A percentile compares a stretch with the other conserved stretches of the same genome.
Evolutionary conservation across 306 rosid species (phyloP).

Genomic region (Trifolium repens): DNA sequence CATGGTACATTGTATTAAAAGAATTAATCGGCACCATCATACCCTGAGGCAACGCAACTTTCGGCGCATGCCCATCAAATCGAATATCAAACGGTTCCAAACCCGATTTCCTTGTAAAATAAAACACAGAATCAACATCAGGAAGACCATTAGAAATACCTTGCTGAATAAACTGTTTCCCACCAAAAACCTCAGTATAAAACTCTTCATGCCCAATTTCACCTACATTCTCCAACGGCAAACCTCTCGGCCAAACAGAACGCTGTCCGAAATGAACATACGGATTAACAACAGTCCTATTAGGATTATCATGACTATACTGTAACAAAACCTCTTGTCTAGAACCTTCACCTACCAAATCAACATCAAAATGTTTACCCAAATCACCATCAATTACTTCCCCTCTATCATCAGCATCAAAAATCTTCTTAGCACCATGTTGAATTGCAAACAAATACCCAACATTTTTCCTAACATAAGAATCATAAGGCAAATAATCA

Average conservation of each 20-base stretch:
- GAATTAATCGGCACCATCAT: slow-evolving; percentile 89
- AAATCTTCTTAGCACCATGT: slow-evolving; percentile 92
- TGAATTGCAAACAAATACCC: slow-evolving; percentile 96
- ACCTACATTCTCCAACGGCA: slow-evolving; percentile 93
- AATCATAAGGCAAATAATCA: slow-evolving; percentile 84
- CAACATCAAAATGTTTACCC: slow-evolving; percentile 91
- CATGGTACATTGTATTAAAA: slow-evolving; percentile 86
- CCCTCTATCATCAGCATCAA: slow-evolving; percentile 93
- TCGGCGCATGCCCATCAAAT: slow-evolving; percentile 83
- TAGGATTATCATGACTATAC: slow-evolving; percentile 86
- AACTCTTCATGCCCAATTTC: slow-evolving; percentile 86
- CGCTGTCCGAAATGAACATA: slow-evolving; percentile 97
- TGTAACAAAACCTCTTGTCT: slow-evolving; percentile 87
- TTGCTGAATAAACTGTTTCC: slow-evolving; percentile 94
- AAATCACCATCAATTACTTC: slow-evolving; percentile 87
- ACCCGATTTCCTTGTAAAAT: slow-evolving; percentile 84
- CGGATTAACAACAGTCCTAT: slow-evolving; percentile 81
- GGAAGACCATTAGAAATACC: slow-evolving; percentile 94
- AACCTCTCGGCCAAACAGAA: slow-evolving; percentile 97
- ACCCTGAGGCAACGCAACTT: slow-evolving; percentile 95
- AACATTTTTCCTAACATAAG: slow-evolving; percentile 86
- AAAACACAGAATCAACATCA: slow-evolving; percentile 94
- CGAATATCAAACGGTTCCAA: slow-evolving; percentile 81
- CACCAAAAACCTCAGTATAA: slow-evolving; percentile 87
- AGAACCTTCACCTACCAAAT: slow-evolving; percentile 80